Evolutionary conservation across 2,329 filamentous ascomycete species (phyloP), one percentile per base, ranked within the genome.

Genomic region (Ophiostoma novo-ulmi): DNA sequence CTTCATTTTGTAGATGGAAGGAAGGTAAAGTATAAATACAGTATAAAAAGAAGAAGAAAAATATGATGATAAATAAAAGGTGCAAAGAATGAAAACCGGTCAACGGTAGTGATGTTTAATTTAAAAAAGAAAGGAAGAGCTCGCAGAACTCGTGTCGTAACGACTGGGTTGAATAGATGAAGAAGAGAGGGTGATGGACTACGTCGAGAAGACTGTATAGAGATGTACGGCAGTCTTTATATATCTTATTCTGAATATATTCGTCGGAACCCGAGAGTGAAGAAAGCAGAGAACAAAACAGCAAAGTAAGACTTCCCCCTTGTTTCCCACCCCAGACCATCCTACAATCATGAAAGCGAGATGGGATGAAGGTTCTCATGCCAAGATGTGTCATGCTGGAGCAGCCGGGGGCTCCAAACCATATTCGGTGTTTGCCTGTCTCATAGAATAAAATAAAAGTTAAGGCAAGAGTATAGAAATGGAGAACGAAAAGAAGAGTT

Each of bases 111-210:
- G n/a, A 22, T 38, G 20, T 65, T 17, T 58, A 35, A 38, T 3
- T 41, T n/a, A 44, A 66, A 66, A 66, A 66, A 48, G 65, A 67
- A 67, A 13, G 65, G 39, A 67, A 67, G 39, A 67, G 65, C 11
- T 67, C 65, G 48, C 65, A 67, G 65, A 67, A 67, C 65, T 48
- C 63, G 63, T 39, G 63, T 41, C n/a, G 63, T 65, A 39, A n/a
- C 36, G 36, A 65, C 61, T 65, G 61, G 35, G 39, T 39, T 14
- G 63, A 65, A 65, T 22, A n/a, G 20, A 65, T 41, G 36, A 26
- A 39, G 63, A 41, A 35, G 22, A 63, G 26, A 63, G 58, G 58
- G 14, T 63, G 58, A 35, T 26, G n/a, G 58, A 35, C 58, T 58
- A 31, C 52, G 31, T 11, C 22, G n/a, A 14, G 52, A 26, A 31